phyloP scores from a whole-genome alignment of 73 alveolate species.

The Symbiodinium natans region DNA sequence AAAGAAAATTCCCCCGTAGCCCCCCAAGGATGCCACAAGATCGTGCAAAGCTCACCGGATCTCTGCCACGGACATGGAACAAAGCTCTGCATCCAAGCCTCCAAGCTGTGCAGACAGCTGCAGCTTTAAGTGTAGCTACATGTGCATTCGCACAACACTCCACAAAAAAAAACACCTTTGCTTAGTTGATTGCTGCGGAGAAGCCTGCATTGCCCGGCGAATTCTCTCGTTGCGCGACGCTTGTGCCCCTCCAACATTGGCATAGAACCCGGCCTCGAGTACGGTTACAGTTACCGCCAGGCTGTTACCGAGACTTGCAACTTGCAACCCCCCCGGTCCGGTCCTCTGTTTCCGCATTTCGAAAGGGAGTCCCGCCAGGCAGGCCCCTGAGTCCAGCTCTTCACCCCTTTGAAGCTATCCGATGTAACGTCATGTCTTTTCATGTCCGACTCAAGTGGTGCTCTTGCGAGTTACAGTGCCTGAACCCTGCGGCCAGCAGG shows the following conservation, averaged over 20 bases:
- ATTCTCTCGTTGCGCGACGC: constrained; percentile 12
- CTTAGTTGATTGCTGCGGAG: too few species aligned
- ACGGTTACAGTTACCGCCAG: background rate
- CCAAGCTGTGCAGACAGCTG: background rate
- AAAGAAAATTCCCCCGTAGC: too few species aligned
- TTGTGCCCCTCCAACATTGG: background rate
- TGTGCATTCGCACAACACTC: too few species aligned
- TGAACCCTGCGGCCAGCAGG: background rate
- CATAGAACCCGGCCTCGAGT: constrained; percentile 55
- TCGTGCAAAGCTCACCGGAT: constrained; percentile 75
- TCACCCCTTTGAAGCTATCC: too few species aligned
- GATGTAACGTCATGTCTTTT: too few species aligned
- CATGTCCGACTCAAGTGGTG: too few species aligned
- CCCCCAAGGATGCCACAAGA: background rate
- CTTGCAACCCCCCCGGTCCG: background rate
- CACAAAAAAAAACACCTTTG: too few species aligned
- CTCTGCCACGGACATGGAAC: constrained; percentile 76
- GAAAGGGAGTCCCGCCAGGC: constrained; percentile 45
- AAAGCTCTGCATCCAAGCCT: constrained; percentile 31
- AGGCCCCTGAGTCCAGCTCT: constrained; percentile 44
- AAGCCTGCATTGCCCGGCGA: constrained; percentile 5
- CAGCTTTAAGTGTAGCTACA: too few species aligned
- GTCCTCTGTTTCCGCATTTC: constrained; percentile 53
- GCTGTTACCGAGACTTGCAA: background rate
- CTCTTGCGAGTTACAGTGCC: too few species aligned